Conservation (phyloP, 257 asterid genomes). For the Nicotiana sylvestris region DNA sequence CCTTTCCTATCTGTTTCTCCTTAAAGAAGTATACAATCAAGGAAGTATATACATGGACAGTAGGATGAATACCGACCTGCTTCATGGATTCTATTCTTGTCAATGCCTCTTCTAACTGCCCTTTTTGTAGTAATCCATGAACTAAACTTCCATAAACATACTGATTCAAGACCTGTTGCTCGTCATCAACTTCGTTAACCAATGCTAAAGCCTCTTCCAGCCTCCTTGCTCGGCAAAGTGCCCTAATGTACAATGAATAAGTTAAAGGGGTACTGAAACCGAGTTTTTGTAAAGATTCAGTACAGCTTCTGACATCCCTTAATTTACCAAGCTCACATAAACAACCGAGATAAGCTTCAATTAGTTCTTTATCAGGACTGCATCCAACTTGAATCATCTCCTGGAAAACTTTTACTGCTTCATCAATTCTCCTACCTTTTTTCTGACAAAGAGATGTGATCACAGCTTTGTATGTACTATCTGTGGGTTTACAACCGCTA, state of each 20-base stretch:
- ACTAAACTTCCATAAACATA: constrained; percentile 73
- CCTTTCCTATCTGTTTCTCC: constrained; percentile 42
- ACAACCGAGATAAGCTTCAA: constrained; percentile 58
- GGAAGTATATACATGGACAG: constrained; percentile 71
- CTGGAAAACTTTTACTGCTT: constrained; percentile 51
- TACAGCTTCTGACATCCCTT: constrained; percentile 53
- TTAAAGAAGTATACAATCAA: constrained; percentile 58
- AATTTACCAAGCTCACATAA: constrained; percentile 60
- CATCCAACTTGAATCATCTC: constrained; percentile 51
- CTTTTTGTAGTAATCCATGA: constrained; percentile 52
- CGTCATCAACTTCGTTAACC: constrained; percentile 45
- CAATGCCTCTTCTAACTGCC: constrained; percentile 58
- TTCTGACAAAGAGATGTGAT: constrained; percentile 60
- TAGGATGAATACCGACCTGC: constrained; percentile 45
- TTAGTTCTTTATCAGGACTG: constrained; percentile 60
- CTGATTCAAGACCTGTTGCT: constrained; percentile 42
- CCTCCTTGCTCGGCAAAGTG: constrained; percentile 75
- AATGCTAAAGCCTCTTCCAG: constrained; percentile 61
- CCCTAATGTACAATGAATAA: constrained; percentile 57
- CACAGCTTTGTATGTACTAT: constrained; percentile 48
- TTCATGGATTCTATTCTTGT: constrained; percentile 60
- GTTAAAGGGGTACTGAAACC: constrained; percentile 62
- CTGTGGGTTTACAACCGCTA: constrained; percentile 48
- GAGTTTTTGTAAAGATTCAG: constrained; percentile 38
- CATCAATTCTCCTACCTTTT: constrained; percentile 72